Conservation (phyloP, 345 rosid genomes). For the Sapria himalayana region DNA sequence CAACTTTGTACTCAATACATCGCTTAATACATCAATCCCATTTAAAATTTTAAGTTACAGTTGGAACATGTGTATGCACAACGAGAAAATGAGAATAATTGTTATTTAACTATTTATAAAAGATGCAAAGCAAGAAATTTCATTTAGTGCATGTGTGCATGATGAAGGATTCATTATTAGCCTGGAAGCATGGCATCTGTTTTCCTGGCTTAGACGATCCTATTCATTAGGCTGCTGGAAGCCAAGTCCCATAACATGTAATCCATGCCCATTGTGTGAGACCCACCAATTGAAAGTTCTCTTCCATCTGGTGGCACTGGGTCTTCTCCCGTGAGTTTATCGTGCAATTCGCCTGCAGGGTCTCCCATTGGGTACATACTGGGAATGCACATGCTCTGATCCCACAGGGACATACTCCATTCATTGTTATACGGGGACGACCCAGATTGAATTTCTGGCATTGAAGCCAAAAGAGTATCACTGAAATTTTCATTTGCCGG, state of each 20-base stretch:
- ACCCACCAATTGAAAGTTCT: conserved; percentile 23
- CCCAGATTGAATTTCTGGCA: conserved; percentile 22
- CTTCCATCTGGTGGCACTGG: conserved; percentile 29
- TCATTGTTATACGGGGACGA: conserved; percentile 23
- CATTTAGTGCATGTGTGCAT: background rate
- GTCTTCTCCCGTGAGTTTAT: conserved; percentile 21
- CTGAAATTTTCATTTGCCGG: conserved; percentile 18
- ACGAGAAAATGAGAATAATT: too few species aligned
- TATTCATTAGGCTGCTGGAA: conserved; percentile 52
- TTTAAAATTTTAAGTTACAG: too few species aligned
- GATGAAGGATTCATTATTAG: conserved; percentile 9
- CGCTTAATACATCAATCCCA: too few species aligned
- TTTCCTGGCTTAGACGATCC: conserved; percentile 19
- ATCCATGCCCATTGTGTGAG: conserved; percentile 42
- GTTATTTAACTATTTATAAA: background rate
- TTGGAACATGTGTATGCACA: too few species aligned
- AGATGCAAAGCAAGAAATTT: background rate
- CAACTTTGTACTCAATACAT: too few species aligned
- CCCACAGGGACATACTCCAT: conserved; percentile 41
- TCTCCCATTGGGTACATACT: conserved; percentile 31
- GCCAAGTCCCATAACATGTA: conserved; percentile 72
- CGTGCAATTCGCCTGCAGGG: conserved; percentile 16
- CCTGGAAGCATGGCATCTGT: conserved; percentile 4
- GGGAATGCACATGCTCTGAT: conserved; percentile 30
- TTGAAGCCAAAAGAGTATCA: conserved; percentile 13